phyloP scores from a whole-genome alignment of 1,139 yeast species.

The Hyphopichia wangnamkhiaoensis region DNA sequence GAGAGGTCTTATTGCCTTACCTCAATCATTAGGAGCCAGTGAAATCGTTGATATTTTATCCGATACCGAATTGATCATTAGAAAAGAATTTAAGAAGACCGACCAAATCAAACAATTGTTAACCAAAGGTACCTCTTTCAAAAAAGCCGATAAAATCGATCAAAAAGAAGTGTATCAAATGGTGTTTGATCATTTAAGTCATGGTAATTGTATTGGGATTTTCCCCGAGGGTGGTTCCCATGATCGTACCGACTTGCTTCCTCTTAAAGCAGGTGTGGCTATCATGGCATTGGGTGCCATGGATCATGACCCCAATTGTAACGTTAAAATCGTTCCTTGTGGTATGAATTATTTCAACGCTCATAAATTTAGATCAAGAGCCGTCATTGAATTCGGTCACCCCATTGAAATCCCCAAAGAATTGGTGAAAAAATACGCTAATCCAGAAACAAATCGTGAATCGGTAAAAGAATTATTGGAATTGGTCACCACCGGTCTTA shows the following conservation, averaged over 20 bases:
- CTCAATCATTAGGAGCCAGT: conserved; percentile 75
- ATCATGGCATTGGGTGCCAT: conserved; percentile 96
- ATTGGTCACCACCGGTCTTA: conserved; percentile 70
- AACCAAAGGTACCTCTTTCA: conserved; percentile 59
- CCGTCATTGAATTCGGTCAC: conserved; percentile 90
- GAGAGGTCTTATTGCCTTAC: conserved; percentile 75
- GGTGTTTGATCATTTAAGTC: conserved; percentile 79
- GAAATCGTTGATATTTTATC: conserved; percentile 69
- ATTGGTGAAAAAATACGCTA: conserved; percentile 63
- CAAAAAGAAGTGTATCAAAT: conserved; percentile 78
- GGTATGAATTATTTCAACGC: conserved; percentile 98
- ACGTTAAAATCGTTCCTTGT: conserved; percentile 87
- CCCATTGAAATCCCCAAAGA: conserved; percentile 73
- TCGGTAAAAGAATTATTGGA: conserved; percentile 75
- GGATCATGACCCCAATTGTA: conserved; percentile 67
- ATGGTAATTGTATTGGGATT: conserved; percentile 86
- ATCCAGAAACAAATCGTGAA: conserved; percentile 65
- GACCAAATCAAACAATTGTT: conserved; percentile 44
- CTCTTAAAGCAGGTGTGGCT: conserved; percentile 96
- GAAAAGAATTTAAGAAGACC: conserved; percentile 68
- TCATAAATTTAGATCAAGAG: conserved; percentile 90
- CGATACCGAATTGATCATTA: conserved; percentile 71
- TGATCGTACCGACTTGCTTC: conserved; percentile 86
- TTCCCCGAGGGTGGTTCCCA: conserved; percentile 99
- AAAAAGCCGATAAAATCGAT: conserved; percentile 79